Base-by-base conservation (phyloP, 768 basidiomycete genomes). In the Suillus subalutaceus region DNA sequence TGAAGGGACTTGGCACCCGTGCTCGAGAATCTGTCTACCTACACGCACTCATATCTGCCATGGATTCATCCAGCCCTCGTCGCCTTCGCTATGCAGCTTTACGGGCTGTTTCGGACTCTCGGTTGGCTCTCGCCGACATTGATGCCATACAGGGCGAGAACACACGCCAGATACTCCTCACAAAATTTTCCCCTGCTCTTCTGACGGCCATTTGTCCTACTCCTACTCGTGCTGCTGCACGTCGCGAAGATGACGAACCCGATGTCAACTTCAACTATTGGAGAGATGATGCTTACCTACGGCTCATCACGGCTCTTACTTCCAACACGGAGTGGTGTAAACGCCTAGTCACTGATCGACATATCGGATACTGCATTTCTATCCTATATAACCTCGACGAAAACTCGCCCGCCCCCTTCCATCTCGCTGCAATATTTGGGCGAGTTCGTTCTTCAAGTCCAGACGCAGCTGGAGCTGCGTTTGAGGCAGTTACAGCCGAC, bases 21-120 rank as follows among this genome's bases (percentile, higher is more conserved):
- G 57, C 44, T 30, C 58, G 26, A 30, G 3, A 41, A 41, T n/a
- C 63, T 26, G 32, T 15, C 7, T 63, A 40, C 63, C 20, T 63
- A 40, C n/a, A 10, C 4, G 57, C 37, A 8, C 30, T 63, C 52
- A 30, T 63, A 20, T 20, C 38, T 30, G 37, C 63, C 37, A 41
- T 63, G 63, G 10, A 60, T 20, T n/a, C 53, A 41, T 23, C 57
- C 38, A 38, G 7, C 13, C 57, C 38, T 30, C 20, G 13, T 30
- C 63, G 48, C 18, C 52, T 63, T 60, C 56, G 63, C 23, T 43
- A 63, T 30, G 41, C 63, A 12, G 63, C 63, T 60, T 58, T 63
- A 38, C 56, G 63, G 6, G 41, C 37, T 38, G 37, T 56, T 16
- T 61, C 16, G 6, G 38, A 63, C 8, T 30, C 40, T 41, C 58